These are phyloP conservation scores for Monilinia fructicola DNA, from an alignment of 2,329 filamentous ascomycete species.

Conservation along the genomic window DNA sequence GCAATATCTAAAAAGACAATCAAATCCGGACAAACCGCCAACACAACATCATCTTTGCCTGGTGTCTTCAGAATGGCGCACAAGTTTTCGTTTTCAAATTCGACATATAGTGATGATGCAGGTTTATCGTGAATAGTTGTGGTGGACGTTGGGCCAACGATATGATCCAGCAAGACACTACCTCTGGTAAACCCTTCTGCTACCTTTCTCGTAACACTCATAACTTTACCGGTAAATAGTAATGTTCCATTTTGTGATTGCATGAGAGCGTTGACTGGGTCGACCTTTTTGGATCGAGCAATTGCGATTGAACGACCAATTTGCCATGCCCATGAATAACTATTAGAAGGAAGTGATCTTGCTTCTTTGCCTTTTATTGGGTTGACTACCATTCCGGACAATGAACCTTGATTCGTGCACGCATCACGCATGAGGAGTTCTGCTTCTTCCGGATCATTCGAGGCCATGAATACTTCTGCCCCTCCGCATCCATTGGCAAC, in stretches of 20 bases:
- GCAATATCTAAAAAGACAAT: conserved; percentile 45
- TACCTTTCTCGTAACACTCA: conserved; percentile 35
- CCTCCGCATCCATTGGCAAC: conserved; percentile 34
- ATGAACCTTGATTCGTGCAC: conserved; percentile 34
- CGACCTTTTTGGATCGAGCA: conserved; percentile 34
- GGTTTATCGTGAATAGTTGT: not conserved
- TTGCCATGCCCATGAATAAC: conserved; percentile 43
- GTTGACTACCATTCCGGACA: conserved; percentile 36
- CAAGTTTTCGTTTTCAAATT: conserved; percentile 40
- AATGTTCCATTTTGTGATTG: conserved; percentile 34
- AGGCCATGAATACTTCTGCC: conserved; percentile 31
- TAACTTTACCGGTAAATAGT: conserved; percentile 39
- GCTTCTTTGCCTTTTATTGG: conserved; percentile 37
- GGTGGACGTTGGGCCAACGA: conserved; percentile 18
- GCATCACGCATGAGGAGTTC: conserved; percentile 38
- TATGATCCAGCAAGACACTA: conserved; percentile 32
- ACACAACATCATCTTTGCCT: conserved; percentile 29
- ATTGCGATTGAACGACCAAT: conserved; percentile 60
- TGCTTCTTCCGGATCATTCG: conserved; percentile 32
- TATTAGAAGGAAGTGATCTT: conserved; percentile 36
- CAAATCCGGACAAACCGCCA: conserved; percentile 38
- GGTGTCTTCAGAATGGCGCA: conserved; percentile 30
- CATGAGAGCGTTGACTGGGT: conserved; percentile 36
- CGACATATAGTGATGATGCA: conserved; percentile 28
- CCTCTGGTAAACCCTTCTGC: conserved; percentile 38